Percentiles rank a stretch among this genome's conserved stretches.
phyloP scores from a whole-genome alignment of 2,329 filamentous ascomycete species.

The Bipolaris sorokiniana region DNA sequence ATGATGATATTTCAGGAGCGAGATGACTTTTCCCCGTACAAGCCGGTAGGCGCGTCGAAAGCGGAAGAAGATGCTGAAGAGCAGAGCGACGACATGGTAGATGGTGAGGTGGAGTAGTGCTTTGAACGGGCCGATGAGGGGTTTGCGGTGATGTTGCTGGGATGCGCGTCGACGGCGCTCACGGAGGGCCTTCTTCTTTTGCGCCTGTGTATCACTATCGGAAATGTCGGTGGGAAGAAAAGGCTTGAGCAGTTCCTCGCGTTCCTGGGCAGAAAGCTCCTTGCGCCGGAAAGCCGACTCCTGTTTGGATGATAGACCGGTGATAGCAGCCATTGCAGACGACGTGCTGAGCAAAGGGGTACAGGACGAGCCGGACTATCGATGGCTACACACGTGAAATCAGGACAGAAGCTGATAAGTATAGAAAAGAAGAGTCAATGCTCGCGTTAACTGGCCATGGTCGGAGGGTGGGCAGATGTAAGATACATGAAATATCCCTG shows the following conservation, averaged over 20 bases:
- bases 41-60: slow-evolving; percentile 80
- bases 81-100: slow-evolving; percentile 73
- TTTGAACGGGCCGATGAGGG: slow-evolving; percentile 63
- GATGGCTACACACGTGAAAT: neutral
- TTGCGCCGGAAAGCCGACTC: slow-evolving; percentile 44
- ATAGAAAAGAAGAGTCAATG: slow-evolving; percentile 8
- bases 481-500: slow-evolving; percentile 28
- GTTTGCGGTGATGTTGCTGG: slow-evolving; percentile 23
- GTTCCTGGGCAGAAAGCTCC: slow-evolving; percentile 54
- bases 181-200: slow-evolving; percentile 19
- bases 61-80: slow-evolving; percentile 90
- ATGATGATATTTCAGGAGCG: slow-evolving; percentile 92
- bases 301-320: slow-evolving; percentile 41
- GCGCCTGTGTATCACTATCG: slow-evolving; percentile 23
- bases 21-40: slow-evolving; percentile 76
- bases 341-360: slow-evolving; percentile 3
- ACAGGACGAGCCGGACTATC: slow-evolving; percentile 8
- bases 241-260: slow-evolving; percentile 58
- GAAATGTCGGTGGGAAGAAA: slow-evolving; percentile 58
- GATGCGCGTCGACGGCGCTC: slow-evolving; percentile 21
- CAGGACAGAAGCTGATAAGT: neutral
- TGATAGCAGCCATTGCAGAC: slow-evolving; percentile 43
- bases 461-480: slow-evolving; percentile 23
- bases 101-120: slow-evolving; percentile 69
- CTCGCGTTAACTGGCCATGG: slow-evolving; percentile 17